These are phyloP conservation scores for Inga laurina DNA, from an alignment of 306 rosid species.

Conservation along the genomic window DNA sequence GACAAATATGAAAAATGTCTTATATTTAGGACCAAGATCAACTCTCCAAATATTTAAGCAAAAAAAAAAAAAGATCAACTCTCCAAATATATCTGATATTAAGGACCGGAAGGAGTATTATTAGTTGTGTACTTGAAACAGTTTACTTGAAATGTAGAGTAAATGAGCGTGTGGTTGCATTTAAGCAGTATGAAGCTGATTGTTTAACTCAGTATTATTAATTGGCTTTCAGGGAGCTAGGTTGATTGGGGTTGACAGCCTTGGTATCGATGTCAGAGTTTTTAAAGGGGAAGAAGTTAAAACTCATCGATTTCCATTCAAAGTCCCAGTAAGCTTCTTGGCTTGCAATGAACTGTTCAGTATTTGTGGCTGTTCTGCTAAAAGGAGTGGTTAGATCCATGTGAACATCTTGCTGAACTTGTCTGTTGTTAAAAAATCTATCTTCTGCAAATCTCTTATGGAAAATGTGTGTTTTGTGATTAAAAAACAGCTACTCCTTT, in stretches of 20 bases:
- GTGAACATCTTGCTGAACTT: constrained; percentile 10
- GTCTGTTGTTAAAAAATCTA: constrained; percentile 10
- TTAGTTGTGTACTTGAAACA: not conserved
- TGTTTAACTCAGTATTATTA: constrained; percentile 21
- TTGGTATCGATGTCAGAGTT: constrained; percentile 89
- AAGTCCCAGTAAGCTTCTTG: constrained; percentile 64
- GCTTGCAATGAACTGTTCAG: constrained; percentile 16
- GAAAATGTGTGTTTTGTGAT: constrained; percentile 11
- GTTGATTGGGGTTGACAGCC: constrained; percentile 88
- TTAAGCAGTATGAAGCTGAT: constrained; percentile 7
- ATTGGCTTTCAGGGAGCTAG: constrained; percentile 69
- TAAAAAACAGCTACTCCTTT: not conserved
- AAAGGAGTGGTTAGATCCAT: not conserved
- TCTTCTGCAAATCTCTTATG: constrained; percentile 1
- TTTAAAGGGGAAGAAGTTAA: constrained; percentile 67
- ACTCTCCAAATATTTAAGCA: no score
- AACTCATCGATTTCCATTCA: constrained; percentile 88
- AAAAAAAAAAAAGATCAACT: no score
- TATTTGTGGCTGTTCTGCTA: constrained; percentile 17
- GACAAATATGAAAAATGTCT: no score
- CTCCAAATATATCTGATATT: no score
- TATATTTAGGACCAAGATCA: no score
- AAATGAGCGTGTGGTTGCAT: not conserved
- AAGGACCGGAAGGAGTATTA: no score
- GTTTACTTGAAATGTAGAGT: not conserved